Percentiles rank a stretch among this genome's conserved stretches.
These are phyloP conservation scores for Fusarium burgessii DNA, from an alignment of 2,329 filamentous ascomycete species.

Conservation along the genomic window DNA sequence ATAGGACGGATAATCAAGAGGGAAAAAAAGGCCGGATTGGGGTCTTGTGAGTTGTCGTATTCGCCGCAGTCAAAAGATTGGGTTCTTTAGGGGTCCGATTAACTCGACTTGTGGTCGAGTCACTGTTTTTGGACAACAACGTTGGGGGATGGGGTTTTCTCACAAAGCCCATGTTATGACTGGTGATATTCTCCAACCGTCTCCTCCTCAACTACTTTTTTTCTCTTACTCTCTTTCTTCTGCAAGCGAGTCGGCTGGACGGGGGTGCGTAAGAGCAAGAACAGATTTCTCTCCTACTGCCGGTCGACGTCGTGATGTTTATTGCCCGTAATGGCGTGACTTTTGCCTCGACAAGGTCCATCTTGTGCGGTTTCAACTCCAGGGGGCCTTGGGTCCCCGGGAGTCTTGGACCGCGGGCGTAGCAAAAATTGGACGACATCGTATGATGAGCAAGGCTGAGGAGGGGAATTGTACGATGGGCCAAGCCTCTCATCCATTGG, in stretches of 20 bases:
- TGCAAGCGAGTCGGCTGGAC: conserved; percentile 30
- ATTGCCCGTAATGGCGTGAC: conserved; percentile 48
- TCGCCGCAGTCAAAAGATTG: conserved; percentile 36
- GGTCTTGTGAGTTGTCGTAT: conserved; percentile 37
- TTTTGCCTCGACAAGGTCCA: conserved; percentile 44
- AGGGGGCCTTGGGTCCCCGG: conserved; percentile 44
- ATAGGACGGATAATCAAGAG: conserved; percentile 12
- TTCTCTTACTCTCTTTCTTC: conserved; percentile 10
- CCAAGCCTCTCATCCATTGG: conserved; percentile 43
- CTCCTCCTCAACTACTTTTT: conserved; percentile 16
- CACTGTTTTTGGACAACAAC: conserved; percentile 16
- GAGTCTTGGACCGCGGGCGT: conserved; percentile 44
- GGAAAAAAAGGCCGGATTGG: conserved; percentile 22
- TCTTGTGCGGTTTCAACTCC: conserved; percentile 39
- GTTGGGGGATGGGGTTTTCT: conserved; percentile 30
- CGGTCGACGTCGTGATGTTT: conserved; percentile 47
- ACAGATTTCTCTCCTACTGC: conserved; percentile 38
- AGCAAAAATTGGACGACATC: conserved; percentile 50
- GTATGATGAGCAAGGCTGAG: conserved; percentile 56
- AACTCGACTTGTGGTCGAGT: conserved; percentile 26
- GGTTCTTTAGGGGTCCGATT: conserved; percentile 22
- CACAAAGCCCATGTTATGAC: conserved; percentile 14
- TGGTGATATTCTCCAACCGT: conserved; percentile 26
- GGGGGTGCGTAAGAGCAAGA: conserved; percentile 23
- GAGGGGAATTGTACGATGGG: conserved; percentile 51